Evolutionary conservation across 2,329 filamentous ascomycete species (phyloP).

Genomic region (Ophiostoma triangulosporum): DNA sequence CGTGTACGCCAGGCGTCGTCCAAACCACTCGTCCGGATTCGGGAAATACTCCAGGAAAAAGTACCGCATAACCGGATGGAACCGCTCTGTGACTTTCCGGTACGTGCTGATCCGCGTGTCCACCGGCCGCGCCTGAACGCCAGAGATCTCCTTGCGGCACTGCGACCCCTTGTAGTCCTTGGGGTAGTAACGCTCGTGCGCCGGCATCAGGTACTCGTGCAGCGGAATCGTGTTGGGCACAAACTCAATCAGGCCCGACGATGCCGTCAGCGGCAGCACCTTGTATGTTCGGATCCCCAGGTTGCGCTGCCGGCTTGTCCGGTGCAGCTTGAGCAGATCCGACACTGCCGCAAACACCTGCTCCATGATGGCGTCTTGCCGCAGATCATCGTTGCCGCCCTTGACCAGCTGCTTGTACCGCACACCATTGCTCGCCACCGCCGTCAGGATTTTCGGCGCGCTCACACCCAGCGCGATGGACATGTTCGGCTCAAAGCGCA

Average conservation of each 20-base stretch:
- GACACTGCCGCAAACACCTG: slow-evolving; percentile 97
- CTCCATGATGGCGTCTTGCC: slow-evolving; percentile 98
- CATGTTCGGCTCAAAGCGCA: slow-evolving; percentile 60
- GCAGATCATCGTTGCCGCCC: slow-evolving; percentile 86
- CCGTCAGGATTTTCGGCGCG: slow-evolving; percentile 84
- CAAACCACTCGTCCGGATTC: slow-evolving; percentile 94
- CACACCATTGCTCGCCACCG: slow-evolving; percentile 61
- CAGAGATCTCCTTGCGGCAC: slow-evolving; percentile 68
- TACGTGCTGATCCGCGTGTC: slow-evolving; percentile 63
- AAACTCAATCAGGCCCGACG: slow-evolving; percentile 90
- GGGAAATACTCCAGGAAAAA: slow-evolving; percentile 95
- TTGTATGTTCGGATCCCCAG: slow-evolving; percentile 94
- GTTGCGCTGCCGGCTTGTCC: slow-evolving; percentile 73
- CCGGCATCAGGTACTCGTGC: slow-evolving; percentile 82
- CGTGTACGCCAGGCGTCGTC: slow-evolving; percentile 77
- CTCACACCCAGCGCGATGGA: slow-evolving; percentile 82
- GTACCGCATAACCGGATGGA: slow-evolving; percentile 87
- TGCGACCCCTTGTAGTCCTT: slow-evolving; percentile 62
- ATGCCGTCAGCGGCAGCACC: slow-evolving; percentile 74
- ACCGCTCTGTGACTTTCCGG: slow-evolving; percentile 63
- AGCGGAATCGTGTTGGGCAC: slow-evolving; percentile 86
- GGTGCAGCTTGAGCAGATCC: slow-evolving; percentile 72
- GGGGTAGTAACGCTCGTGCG: slow-evolving; percentile 76
- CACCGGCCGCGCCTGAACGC: slow-evolving; percentile 54
- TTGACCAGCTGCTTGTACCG: slow-evolving; percentile 88